Percentiles rank a stretch among this genome's conserved stretches.
phyloP scores from a whole-genome alignment of 2,329 filamentous ascomycete genomes.

The Xylaria multiplex region DNA sequence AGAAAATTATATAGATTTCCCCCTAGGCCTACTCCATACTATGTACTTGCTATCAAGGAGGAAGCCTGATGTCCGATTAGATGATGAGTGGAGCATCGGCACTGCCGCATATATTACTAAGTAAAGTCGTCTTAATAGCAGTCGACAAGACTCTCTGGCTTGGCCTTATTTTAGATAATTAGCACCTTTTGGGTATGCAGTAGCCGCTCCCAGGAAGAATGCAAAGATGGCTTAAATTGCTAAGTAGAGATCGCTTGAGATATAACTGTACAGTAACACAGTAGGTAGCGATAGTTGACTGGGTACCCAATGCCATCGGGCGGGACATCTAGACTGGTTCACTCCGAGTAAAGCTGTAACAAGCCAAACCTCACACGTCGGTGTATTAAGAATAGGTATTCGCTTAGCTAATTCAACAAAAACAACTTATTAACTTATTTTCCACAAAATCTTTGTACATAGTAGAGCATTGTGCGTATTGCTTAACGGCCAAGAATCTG shows the following conservation, averaged over 20 bases:
- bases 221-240: too few relatives aligned
- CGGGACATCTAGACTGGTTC: constrained; percentile 1
- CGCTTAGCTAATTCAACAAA: background rate
- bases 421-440: too few relatives aligned
- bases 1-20: background rate
- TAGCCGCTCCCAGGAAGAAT: too few relatives aligned
- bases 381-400: too few relatives aligned
- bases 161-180: background rate
- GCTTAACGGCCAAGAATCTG: too few relatives aligned
- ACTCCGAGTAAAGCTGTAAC: background rate
- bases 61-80: constrained; percentile 11
- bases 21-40: constrained; percentile 5
- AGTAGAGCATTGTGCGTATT: too few relatives aligned
- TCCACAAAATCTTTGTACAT: too few relatives aligned
- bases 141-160: background rate
- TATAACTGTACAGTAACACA: too few relatives aligned
- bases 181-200: too few relatives aligned
- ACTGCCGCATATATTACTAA: constrained; percentile 13
- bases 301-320: too few relatives aligned
- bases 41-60: background rate
- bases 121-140: background rate
- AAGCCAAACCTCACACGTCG: background rate
- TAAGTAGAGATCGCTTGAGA: too few relatives aligned
- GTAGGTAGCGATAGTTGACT: too few relatives aligned
- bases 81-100: background rate